Base-by-base conservation (phyloP, 2,329 filamentous ascomycete genomes). In the Talaromyces albobiverticillius region DNA sequence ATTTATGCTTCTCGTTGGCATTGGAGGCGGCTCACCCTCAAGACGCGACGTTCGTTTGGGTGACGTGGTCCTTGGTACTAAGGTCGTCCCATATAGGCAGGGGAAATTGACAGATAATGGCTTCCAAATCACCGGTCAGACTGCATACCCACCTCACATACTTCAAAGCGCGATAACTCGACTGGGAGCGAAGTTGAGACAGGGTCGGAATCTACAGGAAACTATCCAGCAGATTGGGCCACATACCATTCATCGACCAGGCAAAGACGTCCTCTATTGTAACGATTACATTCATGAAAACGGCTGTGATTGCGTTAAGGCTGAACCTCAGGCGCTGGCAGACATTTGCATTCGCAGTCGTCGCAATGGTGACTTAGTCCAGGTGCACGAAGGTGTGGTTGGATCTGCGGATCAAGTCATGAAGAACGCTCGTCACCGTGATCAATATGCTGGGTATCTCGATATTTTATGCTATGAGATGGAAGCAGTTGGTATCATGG, bases 41-140 rank as follows among this genome's bases (percentile, higher is more conserved):
- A 31, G 18, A 3, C 36, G 9, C 10, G 60, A 64, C 51, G 55
- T 63, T 48, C 62, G 59, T 13, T 56, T 65, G 4, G 63, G 63
- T 9, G 64, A 65, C 55, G 47, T 66, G 3, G 63, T 61, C 2
- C 20, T 48, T 36, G 46, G 48, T 34, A 51, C 48, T 1, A 34
- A 40, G 13, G 32, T 49, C 25, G 38, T 51, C 13, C 48, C 34
- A 14, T 51, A 51, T 22, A 16, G 16, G 16, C 6, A 31, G 6
- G 34, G 36, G 7, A 51, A n/a, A 51, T 7, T 23, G 4, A 51
- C 22, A 22, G 48, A 51, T 13, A 13, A 18, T 20, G 34, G 38
- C 36, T 51, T 51, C 6, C 13, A 51, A 32, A 29, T 9, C 4
- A 42, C 36, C 1, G 36, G 48, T 31, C n/a, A 29, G 13, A 5